Percentiles rank a stretch among this genome's conserved stretches.
Conservation (phyloP, 2,329 filamentous ascomycete genomes). For the Penicillium digitatum region DNA sequence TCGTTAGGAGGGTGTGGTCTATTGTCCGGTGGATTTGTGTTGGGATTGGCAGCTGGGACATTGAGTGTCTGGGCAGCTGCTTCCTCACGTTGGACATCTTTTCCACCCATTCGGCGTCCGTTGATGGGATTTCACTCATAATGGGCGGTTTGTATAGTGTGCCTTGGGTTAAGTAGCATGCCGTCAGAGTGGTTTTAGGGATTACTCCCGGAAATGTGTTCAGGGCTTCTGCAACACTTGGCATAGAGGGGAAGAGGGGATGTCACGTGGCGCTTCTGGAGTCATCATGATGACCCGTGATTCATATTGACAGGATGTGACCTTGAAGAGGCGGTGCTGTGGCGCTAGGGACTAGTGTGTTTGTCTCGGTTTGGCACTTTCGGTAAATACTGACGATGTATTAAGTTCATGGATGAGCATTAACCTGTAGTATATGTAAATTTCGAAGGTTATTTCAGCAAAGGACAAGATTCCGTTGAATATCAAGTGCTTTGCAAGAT, state of each 20-base stretch:
- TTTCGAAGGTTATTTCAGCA: background rate
- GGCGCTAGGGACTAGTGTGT: slow-evolving; percentile 5
- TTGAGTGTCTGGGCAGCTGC: slow-evolving; percentile 23
- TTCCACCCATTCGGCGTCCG: slow-evolving; percentile 33
- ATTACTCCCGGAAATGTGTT: background rate
- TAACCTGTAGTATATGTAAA: background rate
- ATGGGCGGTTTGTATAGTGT: slow-evolving; percentile 3
- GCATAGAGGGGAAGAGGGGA: slow-evolving; percentile 2
- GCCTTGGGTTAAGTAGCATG: background rate
- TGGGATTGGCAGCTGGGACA: slow-evolving; percentile 26
- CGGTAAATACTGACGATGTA: background rate
- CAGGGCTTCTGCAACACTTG: background rate
- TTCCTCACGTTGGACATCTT: slow-evolving; percentile 28
- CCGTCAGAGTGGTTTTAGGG: background rate
- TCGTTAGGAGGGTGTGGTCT: slow-evolving; percentile 42
- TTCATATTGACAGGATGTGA: slow-evolving; percentile 12
- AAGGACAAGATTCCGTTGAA: background rate
- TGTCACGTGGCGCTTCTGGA: slow-evolving; percentile 18
- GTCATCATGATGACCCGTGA: slow-evolving; percentile 13
- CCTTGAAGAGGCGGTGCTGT: slow-evolving; percentile 2
- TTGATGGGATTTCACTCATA: slow-evolving; percentile 28
- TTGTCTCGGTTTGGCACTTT: background rate
- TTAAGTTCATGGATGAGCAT: background rate
- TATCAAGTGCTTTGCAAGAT: slow-evolving; percentile 1
- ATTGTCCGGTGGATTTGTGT: slow-evolving; percentile 35